Evolutionary conservation across 2,329 filamentous ascomycete genomes (phyloP), one percentile per base, ranked within the genome.

Genomic region (Zasmidium cellare): DNA sequence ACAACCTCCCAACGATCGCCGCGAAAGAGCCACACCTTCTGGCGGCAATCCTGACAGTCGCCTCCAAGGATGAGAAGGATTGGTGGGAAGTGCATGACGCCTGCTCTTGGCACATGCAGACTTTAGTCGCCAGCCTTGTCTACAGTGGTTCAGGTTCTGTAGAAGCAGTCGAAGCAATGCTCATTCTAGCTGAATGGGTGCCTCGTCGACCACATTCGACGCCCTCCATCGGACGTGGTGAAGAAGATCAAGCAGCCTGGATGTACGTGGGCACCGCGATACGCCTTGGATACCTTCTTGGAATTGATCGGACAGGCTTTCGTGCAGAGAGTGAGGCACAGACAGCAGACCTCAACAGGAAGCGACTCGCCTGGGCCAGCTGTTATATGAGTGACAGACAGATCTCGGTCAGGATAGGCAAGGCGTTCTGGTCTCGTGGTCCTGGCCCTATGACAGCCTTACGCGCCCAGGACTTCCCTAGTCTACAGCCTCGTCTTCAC

Each of bases 321-420:
- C 65, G 68, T 9, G 63, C 58, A 3, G 70, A 70, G 25, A 65
- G 59, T 22, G 67, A 72, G 55, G 48, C 60, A 3, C 59, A 65
- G 23, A 66, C 69, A 24, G 65, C 67, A 2, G 69, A 71, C 23
- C 60, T 71, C 7, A 67, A 70, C 51, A 65, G 70, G 3, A 71
- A 68, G 54, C 66, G 70, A 6, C 65, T 72, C 2, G 70, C 70
- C 2, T 72, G 70, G 70, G 65, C 69, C 9, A 70, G 67, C 23
- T 72, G 70, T 57, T 72, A 72, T 46, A 70, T 72, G 67, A 65
- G 63, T 46, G 70, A 72, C 53, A 59, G 70, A 16, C 69, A 72
- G 46, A 68, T 72, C 9, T 71, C 69, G 1, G 68, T 72, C 3
- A 61, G 70, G 18, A 67, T 72, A 18, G 70, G 70, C 9, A 71